Evolutionary conservation across 1,139 yeast species (phyloP).

Genomic region (Groenewaldozyma auringiensis): DNA sequence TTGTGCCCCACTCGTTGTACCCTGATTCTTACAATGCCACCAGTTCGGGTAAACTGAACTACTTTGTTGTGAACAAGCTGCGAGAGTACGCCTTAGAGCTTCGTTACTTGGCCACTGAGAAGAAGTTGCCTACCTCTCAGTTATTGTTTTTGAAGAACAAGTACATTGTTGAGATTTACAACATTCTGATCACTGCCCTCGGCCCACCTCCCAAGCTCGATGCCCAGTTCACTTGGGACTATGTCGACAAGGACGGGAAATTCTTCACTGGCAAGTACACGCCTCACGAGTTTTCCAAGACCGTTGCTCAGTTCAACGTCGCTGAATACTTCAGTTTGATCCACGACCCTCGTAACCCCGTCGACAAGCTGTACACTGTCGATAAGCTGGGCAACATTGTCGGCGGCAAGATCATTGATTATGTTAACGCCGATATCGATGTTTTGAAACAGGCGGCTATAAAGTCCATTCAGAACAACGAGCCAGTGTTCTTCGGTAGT

Average conservation of each 20-base stretch:
- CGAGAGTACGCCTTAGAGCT: slow-evolving; percentile 54
- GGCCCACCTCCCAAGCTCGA: slow-evolving; percentile 58
- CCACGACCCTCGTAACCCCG: slow-evolving; percentile 55
- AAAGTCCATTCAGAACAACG: slow-evolving; percentile 49
- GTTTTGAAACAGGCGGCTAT: slow-evolving; percentile 50
- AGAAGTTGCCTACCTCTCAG: slow-evolving; percentile 18
- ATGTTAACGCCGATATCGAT: slow-evolving; percentile 47
- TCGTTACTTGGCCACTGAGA: slow-evolving; percentile 32
- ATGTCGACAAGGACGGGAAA: slow-evolving; percentile 48
- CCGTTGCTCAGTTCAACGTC: slow-evolving; percentile 41
- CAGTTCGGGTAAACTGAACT: slow-evolving; percentile 43
- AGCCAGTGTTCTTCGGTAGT: slow-evolving; percentile 64
- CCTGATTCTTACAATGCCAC: slow-evolving; percentile 56
- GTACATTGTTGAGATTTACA: slow-evolving; percentile 47
- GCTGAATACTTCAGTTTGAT: slow-evolving; percentile 47
- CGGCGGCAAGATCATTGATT: slow-evolving; percentile 57
- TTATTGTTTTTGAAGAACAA: slow-evolving; percentile 37
- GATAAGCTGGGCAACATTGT: slow-evolving; percentile 52
- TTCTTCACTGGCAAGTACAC: slow-evolving; percentile 41
- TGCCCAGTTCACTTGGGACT: slow-evolving; percentile 54
- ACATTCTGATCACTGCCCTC: slow-evolving; percentile 46
- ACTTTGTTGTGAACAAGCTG: slow-evolving; percentile 48
- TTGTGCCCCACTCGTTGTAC: slow-evolving; percentile 51
- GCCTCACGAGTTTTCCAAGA: slow-evolving; percentile 47
- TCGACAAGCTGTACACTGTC: slow-evolving; percentile 50